phyloP scores from a whole-genome alignment of 345 rosid genomes.

The Boechera stricta region DNA sequence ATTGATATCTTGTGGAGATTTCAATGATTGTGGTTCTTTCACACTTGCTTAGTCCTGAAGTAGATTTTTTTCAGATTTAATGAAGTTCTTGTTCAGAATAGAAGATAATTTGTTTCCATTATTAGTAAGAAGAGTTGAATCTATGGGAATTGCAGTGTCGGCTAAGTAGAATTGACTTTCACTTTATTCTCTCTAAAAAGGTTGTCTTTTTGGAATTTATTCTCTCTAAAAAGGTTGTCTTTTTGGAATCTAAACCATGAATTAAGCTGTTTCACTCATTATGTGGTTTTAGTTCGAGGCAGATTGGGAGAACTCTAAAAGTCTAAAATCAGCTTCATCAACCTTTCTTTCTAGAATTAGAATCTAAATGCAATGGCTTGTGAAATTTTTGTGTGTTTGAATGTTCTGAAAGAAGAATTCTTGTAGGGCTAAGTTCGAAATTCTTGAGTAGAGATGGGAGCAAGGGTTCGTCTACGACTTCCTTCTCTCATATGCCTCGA shows the following conservation, averaged over 20 bases:
- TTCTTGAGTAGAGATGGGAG: slow-evolving; percentile 64
- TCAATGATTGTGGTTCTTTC: slow-evolving; percentile 17
- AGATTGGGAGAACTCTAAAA: background rate
- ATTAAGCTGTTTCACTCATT: background rate
- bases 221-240: background rate
- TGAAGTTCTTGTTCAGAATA: slow-evolving; percentile 7
- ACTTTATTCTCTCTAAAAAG: background rate
- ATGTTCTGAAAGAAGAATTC: slow-evolving; percentile 6
- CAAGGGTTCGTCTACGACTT: slow-evolving; percentile 59
- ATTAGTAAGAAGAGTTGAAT: slow-evolving; percentile 16
- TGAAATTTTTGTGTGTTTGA: background rate
- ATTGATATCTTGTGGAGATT: slow-evolving; percentile 6
- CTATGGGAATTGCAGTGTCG: slow-evolving; percentile 18
- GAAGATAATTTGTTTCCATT: slow-evolving; percentile 32
- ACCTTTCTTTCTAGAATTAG: background rate
- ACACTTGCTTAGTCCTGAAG: slow-evolving; percentile 18
- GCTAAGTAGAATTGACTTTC: slow-evolving; percentile 23
- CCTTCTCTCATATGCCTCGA: slow-evolving; percentile 71
- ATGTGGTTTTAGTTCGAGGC: background rate
- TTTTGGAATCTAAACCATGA: background rate
- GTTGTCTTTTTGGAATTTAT: slow-evolving; percentile 16
- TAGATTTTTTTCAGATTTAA: slow-evolving; percentile 16
- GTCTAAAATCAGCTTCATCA: background rate
- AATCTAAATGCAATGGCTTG: slow-evolving; percentile 23
- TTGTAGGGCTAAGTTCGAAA: slow-evolving; percentile 70